A percentile compares a stretch with the other conserved stretches of the same genome.
These are phyloP conservation scores for Recurvomyces mirabilis DNA, from an alignment of 495 filamentous ascomycete species.

Conservation along the genomic window DNA sequence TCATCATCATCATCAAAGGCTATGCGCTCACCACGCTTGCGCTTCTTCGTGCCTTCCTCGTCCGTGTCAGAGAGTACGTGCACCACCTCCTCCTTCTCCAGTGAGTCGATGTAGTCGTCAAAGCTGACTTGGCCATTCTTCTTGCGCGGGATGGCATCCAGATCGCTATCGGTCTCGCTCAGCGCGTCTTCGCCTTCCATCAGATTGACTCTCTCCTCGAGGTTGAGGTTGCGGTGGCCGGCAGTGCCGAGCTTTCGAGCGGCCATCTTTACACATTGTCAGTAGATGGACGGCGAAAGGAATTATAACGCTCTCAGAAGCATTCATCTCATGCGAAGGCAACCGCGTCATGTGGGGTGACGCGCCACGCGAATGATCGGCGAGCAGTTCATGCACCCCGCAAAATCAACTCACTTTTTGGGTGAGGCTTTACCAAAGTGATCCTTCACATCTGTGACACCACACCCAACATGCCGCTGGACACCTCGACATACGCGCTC, in stretches of 20 bases:
- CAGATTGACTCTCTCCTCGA: constrained; percentile 14
- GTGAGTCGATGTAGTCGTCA: constrained; percentile 14
- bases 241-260: constrained; percentile 2
- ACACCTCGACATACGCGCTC: constrained; percentile 76
- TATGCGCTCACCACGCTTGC: constrained; percentile 14
- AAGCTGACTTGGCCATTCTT: constrained; percentile 1
- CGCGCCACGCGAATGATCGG: no score
- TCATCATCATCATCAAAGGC: constrained; percentile 32
- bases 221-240: constrained; percentile 1
- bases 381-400: constrained; percentile 8
- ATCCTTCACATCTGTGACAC: background rate
- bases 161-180: constrained; percentile 14
- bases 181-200: constrained; percentile 18
- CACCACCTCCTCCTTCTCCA: constrained; percentile 1
- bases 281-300: no score
- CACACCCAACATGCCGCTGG: constrained; percentile 38
- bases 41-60: background rate
- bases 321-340: no score
- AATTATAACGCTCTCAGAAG: no score
- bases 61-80: constrained; percentile 3
- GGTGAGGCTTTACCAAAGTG: background rate
- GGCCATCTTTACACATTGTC: constrained; percentile 10
- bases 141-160: constrained; percentile 10
- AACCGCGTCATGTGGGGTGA: no score
- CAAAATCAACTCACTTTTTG: background rate